Base-by-base conservation (phyloP, 352 stramenopile species). In the Blastocystis sp. region DNA sequence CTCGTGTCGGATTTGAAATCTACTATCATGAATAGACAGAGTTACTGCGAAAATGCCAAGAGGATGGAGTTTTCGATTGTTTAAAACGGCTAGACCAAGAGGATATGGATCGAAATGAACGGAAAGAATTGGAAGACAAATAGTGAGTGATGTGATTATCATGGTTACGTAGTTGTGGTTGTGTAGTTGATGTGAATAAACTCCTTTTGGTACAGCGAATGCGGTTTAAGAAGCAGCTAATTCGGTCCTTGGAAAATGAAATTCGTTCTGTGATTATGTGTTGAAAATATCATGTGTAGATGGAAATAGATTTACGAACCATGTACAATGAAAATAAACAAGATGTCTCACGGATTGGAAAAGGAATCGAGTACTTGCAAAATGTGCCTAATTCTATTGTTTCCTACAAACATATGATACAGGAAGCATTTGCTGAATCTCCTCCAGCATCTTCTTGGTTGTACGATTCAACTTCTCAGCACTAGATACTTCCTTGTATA, bases 161-260 rank as follows among this genome's bases (percentile, higher is more conserved):
- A 21, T 21, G 3, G 5, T 52, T 9, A 63, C 9, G 11, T 83
- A 83, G 71, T 51, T 83, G 71, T 51, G 71, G 71, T 29, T 1
- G 14, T 24, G 71, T 65, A 42, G 52, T 83, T 16, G 71, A 83
- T 42, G 71, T 83, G n/a, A 83, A 83, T 16, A 83, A 66, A 7
- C 51, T 83, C 5, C 71, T 83, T 11, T 63, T 6, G 11, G 71
- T 24, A 11, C 71, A 83, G 54, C 71, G 71, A 21, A 83, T 83
- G 71, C 71, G 71, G 9, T 24, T 83, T 37, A 83, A 83, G 54
- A 83, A 83, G 27, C 46, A 56, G 6, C 49, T 83, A 16, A 66
- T 83, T 32, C 43, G 49, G n/a, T 29, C 46, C 12, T 27, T 83
- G 11, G 71, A 83, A 42, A 29, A 57, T 27, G 49, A 83, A 32